A percentile compares a stretch with the other conserved stretches of the same genome.
Conservation (phyloP, 1,284 basidiomycete genomes). For the Leccinum cinnamomeum region DNA sequence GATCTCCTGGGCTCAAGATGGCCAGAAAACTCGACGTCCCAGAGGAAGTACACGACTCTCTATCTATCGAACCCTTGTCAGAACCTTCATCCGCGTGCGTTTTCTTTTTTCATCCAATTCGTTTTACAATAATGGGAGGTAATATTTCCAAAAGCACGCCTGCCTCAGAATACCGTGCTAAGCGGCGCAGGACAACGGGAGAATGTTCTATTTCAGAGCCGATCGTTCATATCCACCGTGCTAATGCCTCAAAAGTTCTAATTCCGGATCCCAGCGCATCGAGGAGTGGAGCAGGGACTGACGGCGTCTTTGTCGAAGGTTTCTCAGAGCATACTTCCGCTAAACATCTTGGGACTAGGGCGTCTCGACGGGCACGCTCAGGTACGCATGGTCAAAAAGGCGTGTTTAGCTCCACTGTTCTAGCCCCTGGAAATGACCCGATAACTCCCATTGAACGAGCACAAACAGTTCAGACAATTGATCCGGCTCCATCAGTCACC, state of each 20-base stretch:
- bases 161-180: not conserved
- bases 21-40: not conserved
- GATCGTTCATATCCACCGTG: not conserved
- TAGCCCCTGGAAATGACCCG: slow-evolving; percentile 2
- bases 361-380: not conserved
- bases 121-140: slow-evolving; percentile 4
- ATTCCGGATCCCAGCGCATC: not conserved
- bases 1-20: not conserved
- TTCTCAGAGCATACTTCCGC: not conserved
- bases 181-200: slow-evolving; percentile 11
- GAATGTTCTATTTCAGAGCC: not conserved
- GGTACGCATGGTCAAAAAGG: slow-evolving; percentile 1
- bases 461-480: slow-evolving; percentile 1
- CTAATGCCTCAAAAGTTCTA: not conserved
- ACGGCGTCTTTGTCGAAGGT: not conserved
- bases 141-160: slow-evolving; percentile 1
- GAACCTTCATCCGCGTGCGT: slow-evolving; percentile 16
- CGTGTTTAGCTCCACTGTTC: slow-evolving; percentile 14
- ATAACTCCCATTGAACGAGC: not conserved
- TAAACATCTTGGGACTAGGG: not conserved
- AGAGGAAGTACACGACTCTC: not conserved
- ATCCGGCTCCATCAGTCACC: slow-evolving; percentile 5
- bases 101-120: not conserved
- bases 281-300: slow-evolving; percentile 5
- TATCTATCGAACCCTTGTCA: not conserved